Base-by-base conservation (phyloP, 805 yeast species). In the Wickerhamiella shivajii region DNA sequence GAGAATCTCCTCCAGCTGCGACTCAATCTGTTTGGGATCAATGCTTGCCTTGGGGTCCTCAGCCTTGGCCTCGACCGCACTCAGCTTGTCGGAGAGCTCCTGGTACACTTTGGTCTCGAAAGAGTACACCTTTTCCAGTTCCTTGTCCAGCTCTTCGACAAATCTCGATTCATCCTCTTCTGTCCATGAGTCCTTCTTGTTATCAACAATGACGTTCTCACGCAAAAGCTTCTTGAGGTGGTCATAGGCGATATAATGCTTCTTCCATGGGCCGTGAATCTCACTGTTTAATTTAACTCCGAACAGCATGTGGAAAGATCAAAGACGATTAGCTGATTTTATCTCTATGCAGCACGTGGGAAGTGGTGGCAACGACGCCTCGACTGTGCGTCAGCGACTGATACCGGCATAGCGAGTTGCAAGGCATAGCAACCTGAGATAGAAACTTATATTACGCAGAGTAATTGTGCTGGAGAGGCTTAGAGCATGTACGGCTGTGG, bases 61-160 rank as follows among this genome's bases (percentile, higher is more conserved):
- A 14, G 80, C 69, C 39, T 64, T 56, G 10, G 61, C 52, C 50
- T 87, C 95, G 40, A 84, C 60, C 16, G 60, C 61, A 31, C 71
- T 64, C 45, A 87, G 69, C 44, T 66, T 65, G 20, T 68, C 68
- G 53, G 74, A 71, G 47, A 90, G 61, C 37, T 69, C 72, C 37
- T 71, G 69, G 54, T 76, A 87, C 52, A 74, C 74, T 25, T 69
- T 58, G 11, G 55, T 74, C 47, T 90, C 85, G 60, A 90, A 90
- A 28, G 79, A 74, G 60, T 77, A 87, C 10, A 90, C 93, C 57
- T 87, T 87, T 55, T 87, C 97, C 49, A 90, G 65, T 50, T 90
- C 95, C 6, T 66, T 60, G 51, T 90, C 97, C 39, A 90, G 57
- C 23, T 66, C 60, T 36, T 69, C 69, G 30, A 90, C 72, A 49